Base-by-base conservation (phyloP, 1,284 basidiomycete genomes). In the Leccinum fuscescens region DNA sequence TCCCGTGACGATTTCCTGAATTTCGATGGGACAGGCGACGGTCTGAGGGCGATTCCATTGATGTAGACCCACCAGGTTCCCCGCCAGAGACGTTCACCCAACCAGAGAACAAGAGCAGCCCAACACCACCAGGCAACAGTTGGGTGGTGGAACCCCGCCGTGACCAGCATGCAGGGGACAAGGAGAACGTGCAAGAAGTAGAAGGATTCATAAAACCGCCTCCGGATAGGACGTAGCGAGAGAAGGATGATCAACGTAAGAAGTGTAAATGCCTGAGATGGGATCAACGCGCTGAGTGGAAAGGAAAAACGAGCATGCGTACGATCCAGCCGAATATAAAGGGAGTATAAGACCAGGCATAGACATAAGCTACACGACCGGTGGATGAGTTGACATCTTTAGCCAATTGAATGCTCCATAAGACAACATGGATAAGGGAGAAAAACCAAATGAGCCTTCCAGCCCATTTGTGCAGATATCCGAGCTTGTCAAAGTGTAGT, bases 261-360 rank as follows among this genome's bases (percentile, higher is more conserved):
- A 48, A 84, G 77, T n/a, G 76, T 77, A 72, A 90, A 94, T 0
- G 88, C 86, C 88, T 89, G 62, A 54, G 5, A 27, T 39, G n/a
- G 8, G 17, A 60, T 74, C 24, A 67, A 62, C 60, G 60, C 58
- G 24, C 22, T 59, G 39, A 48, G 22, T 6, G 57, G 9, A 42
- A 65, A 53, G 37, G 27, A 55, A 61, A 49, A 20, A 58, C 29
- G 2, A 50, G 54, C 14, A 27, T 54, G 78, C 88, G 67, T 71
- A 90, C 91, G 33, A 83, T 81, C 77, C 86, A 86, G 11, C 88
- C 93, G 69, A 80, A 92, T 56, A 90, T 79, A 95, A 95, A 54
- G 11, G 86, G 85, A 58, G 79, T 77, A 70, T 88, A 91, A 46
- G 79, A 74, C 79, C 85, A 92, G 20, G 88, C 84, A 59, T 85